phyloP scores from a whole-genome alignment of 2,329 filamentous ascomycete species.

The Alternaria sp. region DNA sequence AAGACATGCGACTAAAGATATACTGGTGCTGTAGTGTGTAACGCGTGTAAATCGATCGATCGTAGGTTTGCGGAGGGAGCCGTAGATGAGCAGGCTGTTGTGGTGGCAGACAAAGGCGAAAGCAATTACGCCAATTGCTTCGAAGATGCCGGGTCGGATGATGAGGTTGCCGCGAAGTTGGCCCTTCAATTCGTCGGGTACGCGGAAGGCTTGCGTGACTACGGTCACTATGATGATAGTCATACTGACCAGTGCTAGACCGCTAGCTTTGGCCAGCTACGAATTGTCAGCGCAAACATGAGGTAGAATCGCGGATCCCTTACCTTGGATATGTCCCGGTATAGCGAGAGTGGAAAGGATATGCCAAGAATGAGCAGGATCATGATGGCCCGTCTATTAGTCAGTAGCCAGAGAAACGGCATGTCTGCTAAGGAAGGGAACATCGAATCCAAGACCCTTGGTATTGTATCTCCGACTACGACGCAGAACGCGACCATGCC shows the following conservation, averaged over 20 bases:
- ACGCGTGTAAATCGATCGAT: slow-evolving; percentile 93
- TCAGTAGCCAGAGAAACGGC: slow-evolving; percentile 81
- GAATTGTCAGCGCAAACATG: slow-evolving; percentile 39
- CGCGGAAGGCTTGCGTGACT: slow-evolving; percentile 78
- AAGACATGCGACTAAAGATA: slow-evolving; percentile 92
- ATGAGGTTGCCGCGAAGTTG: slow-evolving; percentile 72
- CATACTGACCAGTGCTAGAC: slow-evolving; percentile 93
- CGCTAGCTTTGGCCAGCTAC: slow-evolving; percentile 93
- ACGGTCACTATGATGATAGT: slow-evolving; percentile 86
- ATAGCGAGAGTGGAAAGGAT: slow-evolving; percentile 90
- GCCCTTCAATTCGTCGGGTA: slow-evolving; percentile 74
- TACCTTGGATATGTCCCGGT: slow-evolving; percentile 91
- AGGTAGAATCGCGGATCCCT: slow-evolving; percentile 3
- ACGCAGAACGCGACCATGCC: slow-evolving; percentile 99
- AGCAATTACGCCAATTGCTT: slow-evolving; percentile 96
- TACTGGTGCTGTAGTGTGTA: slow-evolving; percentile 89
- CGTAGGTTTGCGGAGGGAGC: slow-evolving; percentile 89
- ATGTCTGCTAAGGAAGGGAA: slow-evolving; percentile 77
- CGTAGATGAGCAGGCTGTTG: slow-evolving; percentile 97
- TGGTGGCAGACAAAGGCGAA: slow-evolving; percentile 87
- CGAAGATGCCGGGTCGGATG: slow-evolving; percentile 88
- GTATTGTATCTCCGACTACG: slow-evolving; percentile 95
- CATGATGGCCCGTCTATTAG: slow-evolving; percentile 82
- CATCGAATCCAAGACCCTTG: slow-evolving; percentile 81
- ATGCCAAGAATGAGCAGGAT: slow-evolving; percentile 84